Evolutionary conservation across 2,329 filamentous ascomycete genomes (phyloP), one percentile per base, ranked within the genome.

Genomic region (Ascochyta lentis): DNA sequence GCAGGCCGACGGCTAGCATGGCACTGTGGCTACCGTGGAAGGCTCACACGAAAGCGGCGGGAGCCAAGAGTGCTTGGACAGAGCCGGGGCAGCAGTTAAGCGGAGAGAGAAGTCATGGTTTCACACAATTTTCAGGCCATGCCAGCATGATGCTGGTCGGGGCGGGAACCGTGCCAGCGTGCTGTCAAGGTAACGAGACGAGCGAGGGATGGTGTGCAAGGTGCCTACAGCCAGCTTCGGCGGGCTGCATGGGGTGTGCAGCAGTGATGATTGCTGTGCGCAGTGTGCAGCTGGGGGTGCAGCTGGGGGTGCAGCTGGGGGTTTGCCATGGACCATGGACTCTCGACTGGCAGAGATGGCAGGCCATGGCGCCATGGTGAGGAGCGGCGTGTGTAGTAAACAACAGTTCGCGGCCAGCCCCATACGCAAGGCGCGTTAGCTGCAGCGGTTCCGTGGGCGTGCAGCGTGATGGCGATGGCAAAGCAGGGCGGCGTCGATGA

Each of bases 81-180:
- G 40, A 54, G 54, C 60, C 57, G 53, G 54, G 38, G 60, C 60
- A 59, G 56, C 49, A 58, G 53, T 60, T 64, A 60, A 63, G 62
- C 67, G 65, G 64, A 55, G 61, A 59, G 60, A 46, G 56, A 64
- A 66, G 53, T 56, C 46, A 46, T 59, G 55, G 68, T 71, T 68
- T 71, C 66, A 69, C 58, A 41, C 55, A 54, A 51, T 56, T 59
- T 58, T 54, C 51, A 58, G 56, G 38, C 49, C 50, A 37, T 61
- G 50, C 65, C 61, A 51, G 65, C 62, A 65, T 63, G 39, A 65
- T 61, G 60, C 66, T 59, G 58, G 63, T 60, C 57, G 56, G 54
- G 46, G 59, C 58, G 50, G 56, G 61, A 58, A 59, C 59, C 54
- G 64, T 61, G 66, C 63, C 58, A 46, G 40, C 43, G 56, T 61